Base-by-base conservation (phyloP, 805 yeast species). In the Geotrichum ghanense region DNA sequence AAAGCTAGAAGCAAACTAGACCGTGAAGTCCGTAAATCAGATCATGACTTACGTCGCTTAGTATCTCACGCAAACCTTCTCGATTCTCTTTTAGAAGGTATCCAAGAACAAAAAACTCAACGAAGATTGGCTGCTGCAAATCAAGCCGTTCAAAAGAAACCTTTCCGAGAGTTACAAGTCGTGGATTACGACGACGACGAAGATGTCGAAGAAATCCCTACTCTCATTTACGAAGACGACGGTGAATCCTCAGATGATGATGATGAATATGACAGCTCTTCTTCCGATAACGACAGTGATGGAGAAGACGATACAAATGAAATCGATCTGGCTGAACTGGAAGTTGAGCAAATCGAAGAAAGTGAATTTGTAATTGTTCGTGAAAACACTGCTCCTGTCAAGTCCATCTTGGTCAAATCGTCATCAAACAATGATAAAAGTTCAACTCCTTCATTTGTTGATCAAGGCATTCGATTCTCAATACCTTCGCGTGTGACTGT, bases 51-150 rank as follows among this genome's bases (percentile, higher is more conserved):
- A 44, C 69, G 83, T 43, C 65, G 69, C 44, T 68, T 81, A 35
- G 85, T 81, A 2, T 71, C 78, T 37, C 88, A 82, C 61, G 87
- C 88, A 19, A 82, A 81, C 60, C 65, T 82, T 67, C 69, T 81
- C 51, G 88, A 82, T 57, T 70, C 68, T 50, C 59, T 81, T 45
- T 78, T 82, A 74, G 84, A 76, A 47, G 49, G 61, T 53, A 46
- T 61, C 47, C 46, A 57, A 14, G 47, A 44, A 50, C 53, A 44
- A 42, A 53, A 44, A 53, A 51, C 48, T 47, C 54, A 50, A 26
- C 52, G 14, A 6, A 19, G 12, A n/a, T 16, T 12, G 5, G 37
- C 37, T 31, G 6, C 37, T 31, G 37, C 17, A 10, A 12, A 31
- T 16, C 19, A 5, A 31, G 37, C 10, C 27, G 10, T 24, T 31